These are phyloP conservation scores for Verticillium dahliae DNA, from an alignment of 2,329 filamentous ascomycete species.

Conservation along the genomic window DNA sequence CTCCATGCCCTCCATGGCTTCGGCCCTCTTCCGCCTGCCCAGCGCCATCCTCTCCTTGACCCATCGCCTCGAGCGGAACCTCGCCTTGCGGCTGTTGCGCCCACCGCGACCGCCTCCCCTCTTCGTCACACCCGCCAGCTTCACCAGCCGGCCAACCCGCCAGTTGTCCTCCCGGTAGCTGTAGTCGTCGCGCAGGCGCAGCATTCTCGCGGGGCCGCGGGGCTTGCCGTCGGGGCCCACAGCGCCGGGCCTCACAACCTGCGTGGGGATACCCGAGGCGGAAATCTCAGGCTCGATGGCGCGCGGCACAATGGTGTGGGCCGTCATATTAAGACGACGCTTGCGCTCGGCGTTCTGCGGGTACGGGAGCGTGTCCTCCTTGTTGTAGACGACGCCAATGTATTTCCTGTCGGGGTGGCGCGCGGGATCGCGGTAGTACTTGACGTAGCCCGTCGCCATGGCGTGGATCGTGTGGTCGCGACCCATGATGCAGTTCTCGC, in stretches of 20 bases:
- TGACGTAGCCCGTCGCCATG: conserved; percentile 79
- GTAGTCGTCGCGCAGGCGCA: conserved; percentile 47
- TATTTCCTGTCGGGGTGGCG: conserved; percentile 83
- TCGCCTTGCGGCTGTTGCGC: conserved; percentile 36
- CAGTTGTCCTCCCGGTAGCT: conserved; percentile 56
- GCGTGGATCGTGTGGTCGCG: conserved; percentile 95
- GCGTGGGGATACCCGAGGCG: conserved; percentile 42
- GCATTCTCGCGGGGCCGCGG: conserved; percentile 35
- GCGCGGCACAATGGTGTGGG: conserved; percentile 34
- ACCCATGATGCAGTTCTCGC: conserved; percentile 92
- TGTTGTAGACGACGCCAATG: conserved; percentile 88
- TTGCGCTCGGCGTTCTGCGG: conserved; percentile 66
- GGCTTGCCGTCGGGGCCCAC: conserved; percentile 22
- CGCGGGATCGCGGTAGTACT: conserved; percentile 87
- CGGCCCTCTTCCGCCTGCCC: conserved; percentile 32
- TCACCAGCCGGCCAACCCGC: conserved; percentile 48
- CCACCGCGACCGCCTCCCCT: conserved; percentile 22
- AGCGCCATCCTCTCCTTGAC: conserved; percentile 31
- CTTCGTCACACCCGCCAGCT: conserved; percentile 43
- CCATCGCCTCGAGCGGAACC: conserved; percentile 37
- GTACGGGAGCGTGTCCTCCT: conserved; percentile 72
- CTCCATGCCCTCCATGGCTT: conserved; percentile 18
- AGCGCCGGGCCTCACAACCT: conserved; percentile 30
- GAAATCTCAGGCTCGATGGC: conserved; percentile 32
- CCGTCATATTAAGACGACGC: conserved; percentile 69